Evolutionary conservation across 768 basidiomycete genomes (phyloP), one percentile per base, ranked within the genome.

Genomic region (Mycena latifolia): DNA sequence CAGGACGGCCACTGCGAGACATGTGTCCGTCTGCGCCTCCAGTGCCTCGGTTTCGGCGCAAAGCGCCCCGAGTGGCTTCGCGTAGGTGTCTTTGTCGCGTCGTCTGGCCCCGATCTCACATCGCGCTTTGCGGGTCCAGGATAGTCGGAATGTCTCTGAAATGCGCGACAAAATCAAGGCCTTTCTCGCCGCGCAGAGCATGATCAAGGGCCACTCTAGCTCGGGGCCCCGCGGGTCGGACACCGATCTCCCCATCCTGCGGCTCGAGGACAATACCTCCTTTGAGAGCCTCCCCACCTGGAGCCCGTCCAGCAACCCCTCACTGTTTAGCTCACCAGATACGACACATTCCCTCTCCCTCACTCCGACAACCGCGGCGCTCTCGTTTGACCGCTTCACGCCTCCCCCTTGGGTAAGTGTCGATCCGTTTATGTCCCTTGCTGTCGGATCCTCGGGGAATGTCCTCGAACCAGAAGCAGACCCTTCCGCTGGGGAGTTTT

Each of bases 181-280:
- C 1, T 92, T 92, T 73, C 84, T 94, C 25, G 91, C n/a, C 0
- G 86, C 91, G 0, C 92, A 94, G 76, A 93, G 93, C 53, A 92
- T 94, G 92, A 94, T 95, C 78, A 94, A 94, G 78, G 93, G 93
- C 29, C 92, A 94, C 72, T 91, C 93, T 22, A 90, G 90, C 61
- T 80, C 89, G 28, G 89, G 87, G 2, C 83, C 90, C 22, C 88
- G 89, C 47, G 77, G 81, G 24, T 72, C 81, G 37, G 89, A 89
- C 6, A 45, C 54, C n/a, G 25, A 59, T n/a, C n/a, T n/a, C n/a
- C n/a, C n/a, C 33, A 14, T 6, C 33, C 33, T 35, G 33, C 41
- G 14, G 17, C 59, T 58, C 15, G 61, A 53, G 20, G 65, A 60
- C n/a, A 48, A 51, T 0, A 0, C 17, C 45, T 5, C 56, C 63